Evolutionary conservation across 164 flowering plant species (phyloP).

Genomic region (Akebia trifoliata): DNA sequence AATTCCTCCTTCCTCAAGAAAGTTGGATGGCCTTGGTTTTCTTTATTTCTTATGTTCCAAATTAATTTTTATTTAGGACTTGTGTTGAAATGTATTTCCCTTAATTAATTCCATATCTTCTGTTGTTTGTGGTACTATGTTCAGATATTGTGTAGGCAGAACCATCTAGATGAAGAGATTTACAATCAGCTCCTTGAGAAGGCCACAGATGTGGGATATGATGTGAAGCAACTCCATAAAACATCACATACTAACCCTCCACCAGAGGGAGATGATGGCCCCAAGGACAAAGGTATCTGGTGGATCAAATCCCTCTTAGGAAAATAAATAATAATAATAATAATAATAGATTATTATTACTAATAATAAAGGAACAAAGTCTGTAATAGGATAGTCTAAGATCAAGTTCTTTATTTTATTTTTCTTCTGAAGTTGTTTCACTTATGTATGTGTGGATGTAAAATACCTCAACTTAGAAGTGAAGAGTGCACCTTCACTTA

Average conservation of each 20-base stretch:
- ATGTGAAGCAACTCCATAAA: conserved; percentile 76
- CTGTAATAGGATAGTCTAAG: too few species aligned
- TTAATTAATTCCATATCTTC: not conserved
- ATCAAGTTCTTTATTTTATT: too few species aligned
- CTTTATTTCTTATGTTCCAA: too few species aligned
- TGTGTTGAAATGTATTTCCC: too few species aligned
- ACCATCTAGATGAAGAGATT: conserved; percentile 60
- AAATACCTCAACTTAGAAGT: too few species aligned
- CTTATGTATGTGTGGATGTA: too few species aligned
- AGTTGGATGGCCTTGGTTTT: too few species aligned
- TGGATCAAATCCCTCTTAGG: conserved; percentile 88
- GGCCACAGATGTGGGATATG: conserved; percentile 81
- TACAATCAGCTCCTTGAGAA: conserved; percentile 64
- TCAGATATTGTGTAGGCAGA: conserved; percentile 71
- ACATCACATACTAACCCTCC: conserved; percentile 81
- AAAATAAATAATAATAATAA: too few species aligned
- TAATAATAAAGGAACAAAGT: too few species aligned
- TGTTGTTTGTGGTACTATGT: not conserved
- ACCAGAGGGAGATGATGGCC: conserved; percentile 49
- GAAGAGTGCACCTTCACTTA: too few species aligned
- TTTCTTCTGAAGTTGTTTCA: too few species aligned
- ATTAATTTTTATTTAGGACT: not conserved
- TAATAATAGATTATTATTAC: too few species aligned
- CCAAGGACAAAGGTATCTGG: conserved; percentile 82
- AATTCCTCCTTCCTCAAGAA: not conserved